Conservation (phyloP, 768 basidiomycete genomes). For the Saitozyma podzolica region DNA sequence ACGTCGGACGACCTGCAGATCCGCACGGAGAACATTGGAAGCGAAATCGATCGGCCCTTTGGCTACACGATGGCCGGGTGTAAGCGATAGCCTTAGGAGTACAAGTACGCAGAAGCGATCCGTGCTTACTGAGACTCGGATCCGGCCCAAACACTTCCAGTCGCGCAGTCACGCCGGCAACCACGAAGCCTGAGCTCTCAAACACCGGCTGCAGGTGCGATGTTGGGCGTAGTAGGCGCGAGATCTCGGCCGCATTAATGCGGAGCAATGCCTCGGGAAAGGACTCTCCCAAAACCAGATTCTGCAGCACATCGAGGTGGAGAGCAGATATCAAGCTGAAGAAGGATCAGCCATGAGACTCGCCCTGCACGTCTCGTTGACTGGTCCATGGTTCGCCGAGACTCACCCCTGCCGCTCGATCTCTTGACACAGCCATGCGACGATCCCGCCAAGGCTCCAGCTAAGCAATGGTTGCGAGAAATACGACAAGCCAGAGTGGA, state of each 20-base stretch:
- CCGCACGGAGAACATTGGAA: slow-evolving; percentile 9
- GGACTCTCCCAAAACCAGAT: slow-evolving; percentile 28
- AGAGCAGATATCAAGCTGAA: slow-evolving; percentile 35
- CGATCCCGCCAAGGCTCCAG: slow-evolving; percentile 53
- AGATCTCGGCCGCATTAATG: slow-evolving; percentile 21
- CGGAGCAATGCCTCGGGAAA: slow-evolving; percentile 34
- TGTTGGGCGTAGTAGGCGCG: slow-evolving; percentile 22
- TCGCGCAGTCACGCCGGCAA: slow-evolving; percentile 9
- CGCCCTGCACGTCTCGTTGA: neutral
- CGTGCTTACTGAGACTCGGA: too few relatives aligned
- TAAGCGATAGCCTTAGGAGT: neutral
- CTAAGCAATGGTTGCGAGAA: slow-evolving; percentile 54
- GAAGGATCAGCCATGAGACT: neutral
- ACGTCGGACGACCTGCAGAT: slow-evolving; percentile 13
- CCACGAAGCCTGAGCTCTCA: slow-evolving; percentile 35
- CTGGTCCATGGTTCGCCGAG: neutral
- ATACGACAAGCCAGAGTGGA: slow-evolving; percentile 53
- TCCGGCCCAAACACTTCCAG: too few relatives aligned
- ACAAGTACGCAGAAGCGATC: neutral
- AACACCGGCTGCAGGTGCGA: slow-evolving; percentile 36
- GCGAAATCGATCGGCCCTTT: neutral
- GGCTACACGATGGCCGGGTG: neutral
- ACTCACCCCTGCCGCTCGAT: slow-evolving; percentile 50
- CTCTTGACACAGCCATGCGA: slow-evolving; percentile 50
- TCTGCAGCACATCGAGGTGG: slow-evolving; percentile 46